Evolutionary conservation across 1,284 basidiomycete species (phyloP).

Genomic region (Schizopora paradoxa): DNA sequence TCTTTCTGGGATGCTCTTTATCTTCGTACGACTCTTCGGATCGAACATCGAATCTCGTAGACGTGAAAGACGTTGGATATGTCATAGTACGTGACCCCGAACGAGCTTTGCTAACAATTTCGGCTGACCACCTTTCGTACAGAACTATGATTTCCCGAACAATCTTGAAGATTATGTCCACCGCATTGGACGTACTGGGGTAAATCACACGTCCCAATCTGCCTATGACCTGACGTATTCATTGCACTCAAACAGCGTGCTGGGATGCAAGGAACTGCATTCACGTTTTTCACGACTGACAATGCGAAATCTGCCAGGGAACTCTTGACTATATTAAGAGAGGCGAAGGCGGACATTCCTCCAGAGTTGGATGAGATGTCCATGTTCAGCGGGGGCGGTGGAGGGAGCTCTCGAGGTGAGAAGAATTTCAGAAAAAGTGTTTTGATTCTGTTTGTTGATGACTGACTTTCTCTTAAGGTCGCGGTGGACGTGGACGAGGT

Average conservation of each 20-base stretch:
- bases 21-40: background rate
- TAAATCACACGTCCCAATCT: no score
- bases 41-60: slow-evolving; percentile 21
- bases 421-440: background rate
- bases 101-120: slow-evolving; percentile 7
- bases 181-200: slow-evolving; percentile 39
- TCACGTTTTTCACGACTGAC: slow-evolving; percentile 52
- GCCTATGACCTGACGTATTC: background rate
- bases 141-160: slow-evolving; percentile 54
- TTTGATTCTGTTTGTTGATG: background rate
- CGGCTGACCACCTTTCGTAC: slow-evolving; percentile 23
- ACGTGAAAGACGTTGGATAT: slow-evolving; percentile 44
- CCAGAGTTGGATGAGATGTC: slow-evolving; percentile 54
- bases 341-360: slow-evolving; percentile 49
- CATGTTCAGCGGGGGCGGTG: slow-evolving; percentile 37
- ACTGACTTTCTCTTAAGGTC: slow-evolving; percentile 8
- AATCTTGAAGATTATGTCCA: slow-evolving; percentile 45
- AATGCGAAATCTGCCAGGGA: slow-evolving; percentile 54
- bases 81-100: slow-evolving; percentile 31
- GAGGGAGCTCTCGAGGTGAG: slow-evolving; percentile 24
- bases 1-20: slow-evolving; percentile 7
- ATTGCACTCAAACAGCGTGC: slow-evolving; percentile 27
- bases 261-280: slow-evolving; percentile 44
- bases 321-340: slow-evolving; percentile 49
- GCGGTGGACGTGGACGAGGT: slow-evolving; percentile 16